Percentiles rank a stretch among this genome's conserved stretches.
These are phyloP conservation scores for Cytospora paraplurivora DNA, from an alignment of 2,329 filamentous ascomycete genomes.

Conservation along the genomic window DNA sequence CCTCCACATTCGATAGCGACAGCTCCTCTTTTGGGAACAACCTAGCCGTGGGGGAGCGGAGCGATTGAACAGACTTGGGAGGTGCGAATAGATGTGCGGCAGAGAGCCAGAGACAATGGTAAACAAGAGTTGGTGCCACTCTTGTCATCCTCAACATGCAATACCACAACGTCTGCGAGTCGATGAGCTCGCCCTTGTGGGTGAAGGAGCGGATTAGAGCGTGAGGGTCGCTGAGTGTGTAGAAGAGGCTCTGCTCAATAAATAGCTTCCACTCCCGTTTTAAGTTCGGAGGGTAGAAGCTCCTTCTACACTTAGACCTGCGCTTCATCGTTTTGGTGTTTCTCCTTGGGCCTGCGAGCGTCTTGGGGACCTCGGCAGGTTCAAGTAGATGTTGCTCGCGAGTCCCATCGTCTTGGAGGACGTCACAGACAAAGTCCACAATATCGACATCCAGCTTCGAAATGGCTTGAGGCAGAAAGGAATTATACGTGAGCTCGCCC, in stretches of 20 bases:
- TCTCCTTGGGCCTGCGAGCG: slow-evolving; percentile 35
- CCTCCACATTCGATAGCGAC: slow-evolving; percentile 50
- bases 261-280: slow-evolving; percentile 60
- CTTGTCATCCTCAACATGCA: slow-evolving; percentile 62
- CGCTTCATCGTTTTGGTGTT: slow-evolving; percentile 39
- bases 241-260: slow-evolving; percentile 65
- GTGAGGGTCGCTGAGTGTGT: slow-evolving; percentile 60
- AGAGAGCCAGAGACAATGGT: slow-evolving; percentile 67
- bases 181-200: slow-evolving; percentile 52
- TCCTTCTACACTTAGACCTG: slow-evolving; percentile 34
- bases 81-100: slow-evolving; percentile 60
- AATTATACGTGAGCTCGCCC: slow-evolving; percentile 36
- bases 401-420: slow-evolving; percentile 59
- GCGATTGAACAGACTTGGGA: slow-evolving; percentile 47
- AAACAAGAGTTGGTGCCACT: slow-evolving; percentile 58
- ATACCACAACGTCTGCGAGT: slow-evolving; percentile 65
- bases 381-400: slow-evolving; percentile 52
- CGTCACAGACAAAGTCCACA: slow-evolving; percentile 62
- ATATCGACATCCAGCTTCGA: slow-evolving; percentile 55
- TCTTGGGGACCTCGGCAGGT: slow-evolving; percentile 40
- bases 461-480: slow-evolving; percentile 59
- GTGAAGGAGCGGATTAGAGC: slow-evolving; percentile 61
- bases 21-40: slow-evolving; percentile 40
- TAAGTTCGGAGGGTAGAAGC: slow-evolving; percentile 38
- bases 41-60: slow-evolving; percentile 43